Conservation (phyloP, 768 basidiomycete genomes). For the Daedaleopsis sinensis region DNA sequence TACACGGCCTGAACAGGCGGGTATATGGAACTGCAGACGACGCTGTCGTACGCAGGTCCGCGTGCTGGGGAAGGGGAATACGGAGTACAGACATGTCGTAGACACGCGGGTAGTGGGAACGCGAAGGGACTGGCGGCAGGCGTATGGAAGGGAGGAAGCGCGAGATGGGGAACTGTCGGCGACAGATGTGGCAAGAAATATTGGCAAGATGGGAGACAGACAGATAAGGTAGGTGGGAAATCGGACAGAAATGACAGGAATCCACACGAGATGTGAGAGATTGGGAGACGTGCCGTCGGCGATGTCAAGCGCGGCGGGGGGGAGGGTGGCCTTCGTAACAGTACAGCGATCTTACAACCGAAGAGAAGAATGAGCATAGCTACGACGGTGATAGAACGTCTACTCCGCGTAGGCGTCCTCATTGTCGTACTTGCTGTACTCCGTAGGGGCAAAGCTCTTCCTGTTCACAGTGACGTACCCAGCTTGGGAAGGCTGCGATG, state of each 20-base stretch:
- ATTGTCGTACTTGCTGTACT: slow-evolving; percentile 31
- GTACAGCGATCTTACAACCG: slow-evolving; percentile 22
- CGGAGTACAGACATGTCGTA: not conserved
- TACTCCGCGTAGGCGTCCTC: slow-evolving; percentile 33
- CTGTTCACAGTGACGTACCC: slow-evolving; percentile 13
- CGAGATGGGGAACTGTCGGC: not conserved
- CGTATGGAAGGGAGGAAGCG: not conserved
- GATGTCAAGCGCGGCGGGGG: not conserved
- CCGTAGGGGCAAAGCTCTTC: slow-evolving; percentile 28
- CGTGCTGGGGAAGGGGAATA: not conserved
- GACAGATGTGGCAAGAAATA: not conserved
- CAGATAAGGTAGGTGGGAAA: slow-evolving; percentile 8
- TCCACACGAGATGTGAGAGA: slow-evolving; percentile 1
- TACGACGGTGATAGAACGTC: not conserved
- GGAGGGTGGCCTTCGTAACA: slow-evolving; percentile 2
- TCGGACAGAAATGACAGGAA: slow-evolving; percentile 9
- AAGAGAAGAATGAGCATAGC: not conserved
- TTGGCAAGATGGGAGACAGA: not conserved
- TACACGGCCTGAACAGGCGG: not conserved
- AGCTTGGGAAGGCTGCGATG: slow-evolving; percentile 5
- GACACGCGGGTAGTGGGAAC: not conserved
- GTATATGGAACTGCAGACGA: slow-evolving; percentile 8
- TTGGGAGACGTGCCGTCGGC: not conserved
- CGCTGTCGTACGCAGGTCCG: slow-evolving; percentile 15
- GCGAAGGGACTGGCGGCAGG: not conserved